phyloP scores from a whole-genome alignment of 805 yeast species.

The Myxozyma melibiosi region DNA sequence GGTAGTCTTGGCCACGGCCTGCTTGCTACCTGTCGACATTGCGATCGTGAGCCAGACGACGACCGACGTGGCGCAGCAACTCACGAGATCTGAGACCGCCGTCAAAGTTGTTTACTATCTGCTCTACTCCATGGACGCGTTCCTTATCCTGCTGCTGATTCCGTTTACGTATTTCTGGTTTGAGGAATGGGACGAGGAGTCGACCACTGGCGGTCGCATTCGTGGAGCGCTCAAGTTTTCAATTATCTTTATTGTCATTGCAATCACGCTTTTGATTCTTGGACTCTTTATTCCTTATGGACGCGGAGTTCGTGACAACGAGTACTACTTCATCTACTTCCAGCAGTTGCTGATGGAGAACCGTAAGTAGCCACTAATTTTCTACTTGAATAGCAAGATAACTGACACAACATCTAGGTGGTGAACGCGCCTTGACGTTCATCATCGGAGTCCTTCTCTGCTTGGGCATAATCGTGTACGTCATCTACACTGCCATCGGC shows the following conservation, averaged over 20 bases:
- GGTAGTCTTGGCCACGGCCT: conserved; percentile 33
- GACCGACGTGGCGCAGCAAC: conserved; percentile 16
- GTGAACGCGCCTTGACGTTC: conserved; percentile 32
- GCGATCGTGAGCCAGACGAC: conserved; percentile 32
- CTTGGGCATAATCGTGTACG: conserved; percentile 31
- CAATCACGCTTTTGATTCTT: conserved; percentile 23
- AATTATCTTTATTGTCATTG: conserved; percentile 23
- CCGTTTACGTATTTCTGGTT: conserved; percentile 38
- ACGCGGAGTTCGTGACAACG: conserved; percentile 28
- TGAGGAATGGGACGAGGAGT: conserved; percentile 36
- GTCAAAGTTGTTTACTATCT: conserved; percentile 17
- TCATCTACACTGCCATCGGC: conserved; percentile 34
- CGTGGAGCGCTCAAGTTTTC: conserved; percentile 31
- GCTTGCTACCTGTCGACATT: conserved; percentile 34
- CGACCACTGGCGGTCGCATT: conserved; percentile 26
- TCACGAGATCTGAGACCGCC: conserved; percentile 12
- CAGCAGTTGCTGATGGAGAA: conserved; percentile 26
- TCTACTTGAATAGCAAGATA: neutral
- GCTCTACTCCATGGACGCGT: conserved; percentile 34
- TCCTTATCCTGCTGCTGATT: conserved; percentile 31
- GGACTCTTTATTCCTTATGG: conserved; percentile 33
- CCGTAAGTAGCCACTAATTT: conserved; percentile 14
- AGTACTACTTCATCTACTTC: conserved; percentile 30
- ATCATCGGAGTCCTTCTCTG: conserved; percentile 32
- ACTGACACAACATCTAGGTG: conserved; percentile 11